Base-by-base conservation (phyloP, 331 rosid genomes). In the Erythrophleum ivorense region DNA sequence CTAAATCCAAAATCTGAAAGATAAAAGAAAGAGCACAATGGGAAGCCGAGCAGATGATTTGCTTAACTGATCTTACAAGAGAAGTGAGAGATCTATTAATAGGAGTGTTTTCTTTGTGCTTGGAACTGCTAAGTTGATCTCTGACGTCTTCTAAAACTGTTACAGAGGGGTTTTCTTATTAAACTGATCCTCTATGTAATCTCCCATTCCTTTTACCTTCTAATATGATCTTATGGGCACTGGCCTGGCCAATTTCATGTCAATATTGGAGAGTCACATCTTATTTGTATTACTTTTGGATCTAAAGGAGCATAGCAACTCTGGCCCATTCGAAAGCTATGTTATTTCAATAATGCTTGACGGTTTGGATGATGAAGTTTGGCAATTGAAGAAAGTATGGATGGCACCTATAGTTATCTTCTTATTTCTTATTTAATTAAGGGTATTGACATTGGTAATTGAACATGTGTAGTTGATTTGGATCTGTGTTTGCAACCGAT, bases 61-160 rank as follows among this genome's bases (percentile, higher is more conserved):
- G 16, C 60, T 71, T 29, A 18, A 69, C 38, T 19, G 76, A 71
- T 66, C 71, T 66, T 53, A 50, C 29, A 71, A 18, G 73, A 68
- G 53, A 40, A 11, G 7, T 5, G 12, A 48, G 38, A 65, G 41
- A 76, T 9, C 62, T 19, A 33, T 19, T 46, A 34, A 12, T 15
- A 34, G 13, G 31, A 18, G 41, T 78, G 7, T 34, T 16, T 18
- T 57, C 48, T 50, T n/a, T 31, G 31, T n/a, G 34, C 16, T 63
- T 55, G 58, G 43, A 41, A 16, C 50, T 48, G 60, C 33, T 60
- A 40, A 14, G 52, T 7, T 33, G 41, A 75, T 45, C 74, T 59
- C n/a, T 31, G 19, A 29, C 73, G 13, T 45, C 31, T 40, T 33
- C 19, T 41, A 58, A 50, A 0, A 63, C 43, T 60, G 2, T 82